Conservation (phyloP, 2,329 filamentous ascomycete species). For the Pseudogymnoascus sp. region DNA sequence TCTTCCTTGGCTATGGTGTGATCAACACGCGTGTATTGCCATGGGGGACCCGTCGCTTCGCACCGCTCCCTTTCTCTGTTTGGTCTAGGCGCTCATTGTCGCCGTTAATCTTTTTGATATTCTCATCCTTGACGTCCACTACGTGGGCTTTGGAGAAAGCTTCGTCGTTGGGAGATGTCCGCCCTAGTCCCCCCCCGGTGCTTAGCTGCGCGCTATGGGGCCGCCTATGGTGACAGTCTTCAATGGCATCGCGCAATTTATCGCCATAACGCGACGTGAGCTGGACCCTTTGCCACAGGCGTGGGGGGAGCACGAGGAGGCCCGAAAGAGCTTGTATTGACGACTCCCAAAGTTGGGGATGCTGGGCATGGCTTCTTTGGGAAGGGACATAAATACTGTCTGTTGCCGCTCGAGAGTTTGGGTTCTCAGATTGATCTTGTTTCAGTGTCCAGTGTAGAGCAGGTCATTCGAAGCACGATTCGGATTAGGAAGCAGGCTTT, state of each 20-base stretch:
- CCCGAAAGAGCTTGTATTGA: neutral
- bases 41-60: neutral
- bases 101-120: neutral
- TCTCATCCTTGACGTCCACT: neutral
- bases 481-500: neutral
- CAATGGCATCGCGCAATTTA: slow-evolving; percentile 2
- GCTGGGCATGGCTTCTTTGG: neutral
- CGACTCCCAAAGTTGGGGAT: neutral
- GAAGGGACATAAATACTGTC: neutral
- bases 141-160: neutral
- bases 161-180: neutral
- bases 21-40: neutral
- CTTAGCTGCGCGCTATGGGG: neutral
- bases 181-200: neutral
- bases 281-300: too few species aligned
- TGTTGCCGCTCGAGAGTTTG: neutral
- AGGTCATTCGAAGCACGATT: neutral
- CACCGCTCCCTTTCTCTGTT: neutral
- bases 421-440: neutral
- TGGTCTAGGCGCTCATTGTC: neutral
- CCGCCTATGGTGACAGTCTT: neutral
- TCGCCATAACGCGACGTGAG: neutral
- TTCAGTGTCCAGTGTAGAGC: neutral
- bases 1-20: neutral
- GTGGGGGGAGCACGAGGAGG: neutral